Conservation (phyloP, 148 eudicot genomes). For the Arbutus unedo region DNA sequence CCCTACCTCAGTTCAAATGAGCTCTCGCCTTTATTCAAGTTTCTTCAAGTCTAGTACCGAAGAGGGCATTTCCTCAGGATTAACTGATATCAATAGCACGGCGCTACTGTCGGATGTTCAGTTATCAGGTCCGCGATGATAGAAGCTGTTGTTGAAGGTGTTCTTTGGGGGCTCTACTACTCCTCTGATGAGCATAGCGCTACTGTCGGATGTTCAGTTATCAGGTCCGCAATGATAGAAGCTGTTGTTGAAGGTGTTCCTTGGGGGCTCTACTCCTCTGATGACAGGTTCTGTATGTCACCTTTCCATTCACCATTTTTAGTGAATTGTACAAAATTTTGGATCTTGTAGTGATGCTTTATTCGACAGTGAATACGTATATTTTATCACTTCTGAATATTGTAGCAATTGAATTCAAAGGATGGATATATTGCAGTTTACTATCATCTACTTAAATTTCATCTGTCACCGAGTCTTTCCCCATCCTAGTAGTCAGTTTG, state of each 20-base stretch:
- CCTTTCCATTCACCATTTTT: background rate
- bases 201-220: conserved; percentile 16
- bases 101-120: conserved; percentile 13
- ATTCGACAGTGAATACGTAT: background rate
- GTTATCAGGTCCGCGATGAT: conserved; percentile 30
- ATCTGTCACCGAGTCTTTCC: background rate
- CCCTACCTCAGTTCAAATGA: conserved; percentile 13
- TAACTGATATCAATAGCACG: background rate
- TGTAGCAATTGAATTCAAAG: background rate
- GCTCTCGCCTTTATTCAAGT: conserved; percentile 15
- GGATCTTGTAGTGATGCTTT: background rate
- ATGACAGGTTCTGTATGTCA: background rate
- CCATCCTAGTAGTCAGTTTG: too few species aligned
- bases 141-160: background rate
- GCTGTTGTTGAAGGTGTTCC: background rate
- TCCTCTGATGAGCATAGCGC: conserved; percentile 3
- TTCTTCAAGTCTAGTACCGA: conserved; percentile 18
- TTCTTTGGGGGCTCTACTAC: background rate
- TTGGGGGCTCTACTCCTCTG: background rate
- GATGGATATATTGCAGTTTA: background rate
- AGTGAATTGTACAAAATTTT: too few species aligned
- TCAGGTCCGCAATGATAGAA: conserved; percentile 28
- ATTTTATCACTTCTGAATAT: too few species aligned
- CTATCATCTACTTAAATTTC: background rate
- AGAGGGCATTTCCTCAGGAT: conserved; percentile 13